A percentile compares a stretch with the other conserved stretches of the same genome.
These are phyloP conservation scores for Rubus parviflorus DNA, from an alignment of 306 rosid species.

Conservation along the genomic window DNA sequence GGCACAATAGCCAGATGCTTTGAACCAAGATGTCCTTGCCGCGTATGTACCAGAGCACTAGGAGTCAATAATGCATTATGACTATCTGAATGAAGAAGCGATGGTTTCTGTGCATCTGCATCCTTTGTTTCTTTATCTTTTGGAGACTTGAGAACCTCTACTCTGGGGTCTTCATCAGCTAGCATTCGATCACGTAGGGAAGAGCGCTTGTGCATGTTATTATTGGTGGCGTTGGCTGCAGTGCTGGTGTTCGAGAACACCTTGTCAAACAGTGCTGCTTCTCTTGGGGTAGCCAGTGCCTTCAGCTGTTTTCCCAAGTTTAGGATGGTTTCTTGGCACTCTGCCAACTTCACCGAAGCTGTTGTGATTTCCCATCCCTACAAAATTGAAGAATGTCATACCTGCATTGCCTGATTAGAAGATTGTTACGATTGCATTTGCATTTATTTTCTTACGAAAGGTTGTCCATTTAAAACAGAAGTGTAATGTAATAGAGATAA, in stretches of 20 bases:
- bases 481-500: background rate
- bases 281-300: slow-evolving; percentile 68
- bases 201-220: slow-evolving; percentile 47
- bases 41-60: slow-evolving; percentile 15
- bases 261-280: slow-evolving; percentile 44
- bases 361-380: slow-evolving; percentile 91
- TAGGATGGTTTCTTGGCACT: slow-evolving; percentile 77
- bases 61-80: slow-evolving; percentile 29
- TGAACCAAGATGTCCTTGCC: slow-evolving; percentile 26
- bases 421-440: slow-evolving; percentile 6
- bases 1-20: slow-evolving; percentile 47
- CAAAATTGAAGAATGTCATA: background rate
- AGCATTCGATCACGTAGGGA: slow-evolving; percentile 58
- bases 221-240: slow-evolving; percentile 32
- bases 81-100: slow-evolving; percentile 31
- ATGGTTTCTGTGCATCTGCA: slow-evolving; percentile 30
- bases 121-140: slow-evolving; percentile 29
- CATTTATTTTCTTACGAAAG: background rate
- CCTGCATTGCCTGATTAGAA: background rate
- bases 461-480: background rate
- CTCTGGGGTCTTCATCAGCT: slow-evolving; percentile 59
- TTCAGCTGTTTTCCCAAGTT: slow-evolving; percentile 75
- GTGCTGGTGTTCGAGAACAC: slow-evolving; percentile 36
- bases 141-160: slow-evolving; percentile 10
- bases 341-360: slow-evolving; percentile 78